A percentile compares a stretch with the other conserved stretches of the same genome.
phyloP scores from a whole-genome alignment of 139 green algal species.

The Coelastrella sp. region DNA sequence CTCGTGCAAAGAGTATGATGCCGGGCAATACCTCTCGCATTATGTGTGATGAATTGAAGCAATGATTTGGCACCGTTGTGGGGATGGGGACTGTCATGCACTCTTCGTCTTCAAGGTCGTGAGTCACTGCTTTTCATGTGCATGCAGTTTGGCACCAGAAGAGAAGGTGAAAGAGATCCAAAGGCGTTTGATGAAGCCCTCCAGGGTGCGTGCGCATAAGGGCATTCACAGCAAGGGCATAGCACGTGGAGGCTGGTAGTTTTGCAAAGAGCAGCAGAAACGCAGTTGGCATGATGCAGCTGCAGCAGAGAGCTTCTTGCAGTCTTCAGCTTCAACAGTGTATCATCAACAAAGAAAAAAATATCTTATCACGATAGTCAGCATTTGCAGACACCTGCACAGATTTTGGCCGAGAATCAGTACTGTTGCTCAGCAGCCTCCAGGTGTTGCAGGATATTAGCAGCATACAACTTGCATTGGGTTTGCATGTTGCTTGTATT shows the following conservation, averaged over 20 bases:
- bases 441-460: too few species aligned
- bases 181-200: neutral
- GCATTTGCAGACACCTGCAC: too few species aligned
- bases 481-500: too few species aligned
- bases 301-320: too few species aligned
- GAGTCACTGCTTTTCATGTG: neutral
- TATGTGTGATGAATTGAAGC: neutral
- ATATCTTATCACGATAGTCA: too few species aligned
- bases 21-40: neutral
- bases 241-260: neutral
- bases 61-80: neutral
- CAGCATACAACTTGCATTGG: too few species aligned
- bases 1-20: neutral
- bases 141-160: constrained; percentile 1
- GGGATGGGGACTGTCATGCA: neutral
- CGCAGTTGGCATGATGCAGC: too few species aligned
- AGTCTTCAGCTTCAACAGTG: too few species aligned
- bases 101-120: neutral
- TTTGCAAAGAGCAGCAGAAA: too few species aligned
- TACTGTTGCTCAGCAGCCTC: too few species aligned
- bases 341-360: too few species aligned
- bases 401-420: too few species aligned
- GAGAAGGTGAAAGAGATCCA: constrained; percentile 34
- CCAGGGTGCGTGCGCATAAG: constrained; percentile 7
- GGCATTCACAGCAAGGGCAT: constrained; percentile 14